phyloP scores from a whole-genome alignment of 2,329 filamentous ascomycete species.

The Fusarium brevicatenulatum region DNA sequence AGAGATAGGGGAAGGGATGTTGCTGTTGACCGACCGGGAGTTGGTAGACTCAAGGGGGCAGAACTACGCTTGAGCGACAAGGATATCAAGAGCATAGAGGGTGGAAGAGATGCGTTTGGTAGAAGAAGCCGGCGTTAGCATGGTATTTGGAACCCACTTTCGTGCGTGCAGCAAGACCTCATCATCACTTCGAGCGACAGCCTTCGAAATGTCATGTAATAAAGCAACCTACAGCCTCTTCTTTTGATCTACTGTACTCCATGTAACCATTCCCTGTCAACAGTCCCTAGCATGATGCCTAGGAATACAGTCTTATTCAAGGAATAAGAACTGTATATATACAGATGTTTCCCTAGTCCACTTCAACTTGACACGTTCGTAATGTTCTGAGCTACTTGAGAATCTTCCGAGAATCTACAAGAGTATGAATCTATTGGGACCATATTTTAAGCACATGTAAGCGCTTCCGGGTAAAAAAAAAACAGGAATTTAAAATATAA shows the following conservation, averaged over 20 bases:
- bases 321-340: constrained; percentile 47
- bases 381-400: constrained; percentile 14
- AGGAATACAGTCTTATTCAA: constrained; percentile 15
- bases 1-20: constrained; percentile 60
- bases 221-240: constrained; percentile 26
- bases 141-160: not conserved
- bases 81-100: constrained; percentile 79
- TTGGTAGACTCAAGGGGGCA: constrained; percentile 84
- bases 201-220: constrained; percentile 2
- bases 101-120: constrained; percentile 57
- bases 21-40: constrained; percentile 78
- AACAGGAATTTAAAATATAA: constrained; percentile 40
- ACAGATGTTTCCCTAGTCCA: constrained; percentile 41
- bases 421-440: constrained; percentile 42
- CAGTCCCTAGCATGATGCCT: constrained; percentile 27
- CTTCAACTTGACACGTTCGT: constrained; percentile 23
- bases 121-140: constrained; percentile 48
- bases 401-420: constrained; percentile 20
- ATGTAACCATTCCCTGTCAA: constrained; percentile 21
- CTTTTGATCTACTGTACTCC: constrained; percentile 19
- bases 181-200: not conserved
- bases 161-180: not conserved
- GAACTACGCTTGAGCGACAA: constrained; percentile 80
- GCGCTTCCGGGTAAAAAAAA: constrained; percentile 42
- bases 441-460: constrained; percentile 43